Percentiles rank a stretch among this genome's conserved stretches.
Conservation (phyloP, 805 yeast genomes). For the Hanseniaspora nectarophila region DNA sequence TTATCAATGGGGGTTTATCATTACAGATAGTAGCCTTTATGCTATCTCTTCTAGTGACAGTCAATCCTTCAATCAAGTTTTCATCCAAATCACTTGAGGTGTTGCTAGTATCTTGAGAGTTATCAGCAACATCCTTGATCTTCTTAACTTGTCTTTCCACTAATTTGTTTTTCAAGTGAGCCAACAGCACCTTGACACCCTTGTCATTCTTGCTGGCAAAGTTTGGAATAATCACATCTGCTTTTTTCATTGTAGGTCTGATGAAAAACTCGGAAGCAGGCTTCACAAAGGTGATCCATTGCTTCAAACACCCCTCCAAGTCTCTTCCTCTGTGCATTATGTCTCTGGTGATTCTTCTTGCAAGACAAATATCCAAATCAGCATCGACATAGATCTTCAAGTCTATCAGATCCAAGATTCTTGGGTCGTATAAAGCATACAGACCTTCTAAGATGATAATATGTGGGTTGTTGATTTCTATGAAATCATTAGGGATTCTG, state of each 20-base stretch:
- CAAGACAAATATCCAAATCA: slow-evolving; percentile 82
- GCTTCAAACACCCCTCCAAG: slow-evolving; percentile 64
- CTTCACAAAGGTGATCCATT: slow-evolving; percentile 85
- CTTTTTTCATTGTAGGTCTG: slow-evolving; percentile 61
- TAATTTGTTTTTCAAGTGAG: slow-evolving; percentile 66
- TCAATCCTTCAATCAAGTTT: slow-evolving; percentile 15
- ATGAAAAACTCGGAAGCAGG: slow-evolving; percentile 76
- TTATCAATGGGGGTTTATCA: slow-evolving; percentile 1
- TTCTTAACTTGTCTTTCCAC: slow-evolving; percentile 40
- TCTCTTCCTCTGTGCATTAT: slow-evolving; percentile 79
- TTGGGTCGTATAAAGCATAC: slow-evolving; percentile 61
- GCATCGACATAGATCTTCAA: slow-evolving; percentile 86
- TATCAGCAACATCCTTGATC: slow-evolving; percentile 14
- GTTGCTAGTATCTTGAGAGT: background rate
- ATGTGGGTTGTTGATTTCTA: slow-evolving; percentile 83
- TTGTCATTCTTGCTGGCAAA: slow-evolving; percentile 63
- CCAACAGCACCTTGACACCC: slow-evolving; percentile 69
- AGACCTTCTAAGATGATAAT: slow-evolving; percentile 89
- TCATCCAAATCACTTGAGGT: slow-evolving; percentile 4
- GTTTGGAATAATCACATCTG: slow-evolving; percentile 83
- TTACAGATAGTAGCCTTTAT: slow-evolving; percentile 7
- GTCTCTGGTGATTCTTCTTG: slow-evolving; percentile 78
- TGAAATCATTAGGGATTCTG: slow-evolving; percentile 49
- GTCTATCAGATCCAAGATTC: slow-evolving; percentile 66
- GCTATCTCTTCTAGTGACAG: slow-evolving; percentile 19